Percentiles rank a stretch among this genome's conserved stretches.
These are phyloP conservation scores for Thelephora ganbajun DNA, from an alignment of 768 basidiomycete species.

Conservation along the genomic window DNA sequence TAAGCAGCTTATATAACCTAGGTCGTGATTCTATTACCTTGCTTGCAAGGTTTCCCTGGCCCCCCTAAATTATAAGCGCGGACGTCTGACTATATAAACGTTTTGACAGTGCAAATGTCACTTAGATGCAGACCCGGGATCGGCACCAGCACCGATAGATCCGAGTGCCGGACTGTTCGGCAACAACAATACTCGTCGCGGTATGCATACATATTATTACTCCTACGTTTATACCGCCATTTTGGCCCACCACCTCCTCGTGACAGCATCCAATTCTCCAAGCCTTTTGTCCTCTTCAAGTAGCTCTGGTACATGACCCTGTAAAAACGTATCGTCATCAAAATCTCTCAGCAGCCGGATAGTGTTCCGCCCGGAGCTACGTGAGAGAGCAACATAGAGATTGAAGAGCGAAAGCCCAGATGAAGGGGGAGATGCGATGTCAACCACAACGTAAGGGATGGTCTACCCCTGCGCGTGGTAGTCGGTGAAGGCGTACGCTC, in stretches of 20 bases:
- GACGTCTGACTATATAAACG: too few species aligned
- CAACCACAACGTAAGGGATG: conserved; percentile 20
- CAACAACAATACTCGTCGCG: too few species aligned
- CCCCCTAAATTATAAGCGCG: too few species aligned
- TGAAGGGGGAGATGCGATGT: conserved; percentile 22
- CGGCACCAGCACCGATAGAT: too few species aligned
- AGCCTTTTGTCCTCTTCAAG: conserved; percentile 4
- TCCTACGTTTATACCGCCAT: too few species aligned
- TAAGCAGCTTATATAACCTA: too few species aligned
- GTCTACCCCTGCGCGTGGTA: conserved; percentile 30
- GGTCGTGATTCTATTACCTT: too few species aligned
- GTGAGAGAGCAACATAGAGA: conserved; percentile 26
- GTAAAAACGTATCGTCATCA: conserved; percentile 13
- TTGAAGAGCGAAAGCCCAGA: conserved; percentile 22
- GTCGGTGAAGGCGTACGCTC: conserved; percentile 29
- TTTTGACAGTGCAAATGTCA: too few species aligned
- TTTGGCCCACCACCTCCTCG: conserved; percentile 6
- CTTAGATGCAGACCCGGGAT: too few species aligned
- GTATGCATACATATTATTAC: too few species aligned
- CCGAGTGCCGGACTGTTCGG: too few species aligned
- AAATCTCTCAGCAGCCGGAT: conserved; percentile 19
- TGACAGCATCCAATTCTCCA: conserved; percentile 3
- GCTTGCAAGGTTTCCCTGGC: too few species aligned
- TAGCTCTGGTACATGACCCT: conserved; percentile 12
- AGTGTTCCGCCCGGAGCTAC: conserved; percentile 15